Evolutionary conservation across 2,329 filamentous ascomycete species (phyloP), one percentile per base, ranked within the genome.

Genomic region (Calonectria crousiana): DNA sequence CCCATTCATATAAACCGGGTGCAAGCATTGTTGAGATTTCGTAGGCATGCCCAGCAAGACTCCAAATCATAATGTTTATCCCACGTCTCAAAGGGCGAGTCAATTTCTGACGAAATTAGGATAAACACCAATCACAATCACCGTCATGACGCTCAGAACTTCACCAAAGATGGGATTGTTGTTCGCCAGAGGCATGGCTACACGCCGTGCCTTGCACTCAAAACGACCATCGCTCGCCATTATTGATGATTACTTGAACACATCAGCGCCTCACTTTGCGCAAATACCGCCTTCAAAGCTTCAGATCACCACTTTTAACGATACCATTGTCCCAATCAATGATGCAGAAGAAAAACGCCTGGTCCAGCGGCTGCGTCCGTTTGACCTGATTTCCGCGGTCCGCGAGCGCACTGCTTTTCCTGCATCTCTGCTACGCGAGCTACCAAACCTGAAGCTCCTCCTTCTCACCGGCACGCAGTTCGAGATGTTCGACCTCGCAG

Each of bases 401-500:
- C 56, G 56, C 56, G 56, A 60, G n/a, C 56, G 56, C 32, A 60
- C 56, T 34, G 56, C 56, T 16, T 60, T 60, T 32, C 34, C 56
- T 4, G 56, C n/a, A 4, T 60, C 56, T 60, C 56, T 60, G 14
- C 34, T 60, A 34, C 56, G 34, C 34, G 32, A 60, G n/a, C n/a
- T 41, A 5, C 56, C 56, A n/a, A 60, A 60, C n/a, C n/a, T 60
- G 34, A 60, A 60, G 14, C 34, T 60, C n/a, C 34, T 60, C 3
- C 13, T 60, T 9, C n/a, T 32, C 34, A 60, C 56, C 8, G 56
- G 56, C 34, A 60, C 56, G 20, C 56, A 60, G n/a, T 60, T 60
- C 4, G 56, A 60, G n/a, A 60, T 26, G 34, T 60, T 60, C 6
- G 56, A 60, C 6, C 34, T 60, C 13, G n/a, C 11, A 14, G 56